Percentiles rank a stretch among this genome's conserved stretches.
Conservation (phyloP, 371 early-diverging fungal genomes). For the Batkoa obscura region DNA sequence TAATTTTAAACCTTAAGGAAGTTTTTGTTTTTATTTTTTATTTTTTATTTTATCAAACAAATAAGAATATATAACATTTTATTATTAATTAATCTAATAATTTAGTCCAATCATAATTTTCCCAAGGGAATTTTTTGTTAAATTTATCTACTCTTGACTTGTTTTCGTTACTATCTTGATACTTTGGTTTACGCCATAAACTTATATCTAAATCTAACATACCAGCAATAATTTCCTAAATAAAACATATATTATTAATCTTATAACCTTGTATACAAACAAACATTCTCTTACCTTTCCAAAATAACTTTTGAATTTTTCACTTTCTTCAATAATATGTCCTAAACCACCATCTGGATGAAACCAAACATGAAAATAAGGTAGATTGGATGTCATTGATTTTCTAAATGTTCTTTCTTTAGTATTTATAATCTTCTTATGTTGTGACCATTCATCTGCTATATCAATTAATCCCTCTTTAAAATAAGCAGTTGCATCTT, state of each 20-base stretch:
- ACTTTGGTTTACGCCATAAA: conserved; percentile 13
- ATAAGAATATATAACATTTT: too few species aligned
- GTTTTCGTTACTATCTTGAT: conserved; percentile 1
- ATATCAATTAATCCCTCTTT: conserved; percentile 53
- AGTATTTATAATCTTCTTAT: conserved; percentile 74
- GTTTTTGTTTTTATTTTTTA: too few species aligned
- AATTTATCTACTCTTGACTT: conserved; percentile 7
- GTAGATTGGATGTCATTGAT: conserved; percentile 50
- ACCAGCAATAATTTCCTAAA: conserved; percentile 13
- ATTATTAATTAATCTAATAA: neutral
- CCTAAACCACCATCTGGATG: conserved; percentile 72
- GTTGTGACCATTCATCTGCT: conserved; percentile 86
- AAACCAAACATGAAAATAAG: conserved; percentile 94
- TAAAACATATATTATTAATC: conserved; percentile 4
- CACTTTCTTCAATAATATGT: conserved; percentile 82
- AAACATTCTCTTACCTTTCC: conserved; percentile 23
- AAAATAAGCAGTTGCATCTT: conserved; percentile 71
- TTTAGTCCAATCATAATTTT: conserved; percentile 24
- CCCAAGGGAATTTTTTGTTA: conserved; percentile 8
- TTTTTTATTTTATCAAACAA: too few species aligned
- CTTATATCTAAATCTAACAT: conserved; percentile 16
- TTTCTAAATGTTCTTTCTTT: conserved; percentile 38
- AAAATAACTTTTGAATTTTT: conserved; percentile 63
- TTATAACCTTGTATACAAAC: neutral
- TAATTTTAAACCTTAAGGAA: too few species aligned